A percentile compares a stretch with the other conserved stretches of the same genome.
Conservation (phyloP, 192 early-diverging fungal genomes). For the Diversispora epigaea region DNA sequence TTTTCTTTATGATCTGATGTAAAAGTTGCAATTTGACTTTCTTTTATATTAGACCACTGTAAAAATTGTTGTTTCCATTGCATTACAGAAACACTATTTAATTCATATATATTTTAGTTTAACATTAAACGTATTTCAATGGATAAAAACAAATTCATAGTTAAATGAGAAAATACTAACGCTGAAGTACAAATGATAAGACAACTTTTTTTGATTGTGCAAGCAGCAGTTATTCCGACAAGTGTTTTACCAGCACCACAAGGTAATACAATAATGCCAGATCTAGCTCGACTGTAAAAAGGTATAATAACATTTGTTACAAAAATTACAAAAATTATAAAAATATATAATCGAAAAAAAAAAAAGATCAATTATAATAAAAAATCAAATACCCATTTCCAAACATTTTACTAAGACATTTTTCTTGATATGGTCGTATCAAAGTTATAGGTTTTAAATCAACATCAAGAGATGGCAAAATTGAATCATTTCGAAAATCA, state of each 20-base stretch:
- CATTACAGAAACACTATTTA: slow-evolving; percentile 85
- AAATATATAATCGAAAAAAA: no score
- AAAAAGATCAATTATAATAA: no score
- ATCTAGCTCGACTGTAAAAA: slow-evolving; percentile 57
- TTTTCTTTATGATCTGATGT: slow-evolving; percentile 91
- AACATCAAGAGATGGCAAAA: slow-evolving; percentile 60
- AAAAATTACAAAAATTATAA: no score
- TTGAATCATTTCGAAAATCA: slow-evolving; percentile 84
- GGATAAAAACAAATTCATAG: no score
- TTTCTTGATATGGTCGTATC: slow-evolving; percentile 89
- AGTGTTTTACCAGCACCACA: slow-evolving; percentile 98
- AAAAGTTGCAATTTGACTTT: slow-evolving; percentile 90
- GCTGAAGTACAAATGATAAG: slow-evolving; percentile 86
- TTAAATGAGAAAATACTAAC: not conserved
- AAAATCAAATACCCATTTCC: slow-evolving; percentile 63
- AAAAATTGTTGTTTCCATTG: slow-evolving; percentile 99
- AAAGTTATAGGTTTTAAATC: slow-evolving; percentile 93
- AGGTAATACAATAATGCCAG: slow-evolving; percentile 97
- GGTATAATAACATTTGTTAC: no score
- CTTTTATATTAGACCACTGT: slow-evolving; percentile 91
- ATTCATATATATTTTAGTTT: not conserved
- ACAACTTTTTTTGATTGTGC: slow-evolving; percentile 92
- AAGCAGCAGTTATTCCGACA: slow-evolving; percentile 96
- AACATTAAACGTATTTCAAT: not conserved
- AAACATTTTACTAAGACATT: slow-evolving; percentile 97